Evolutionary conservation across 192 early-diverging fungal species (phyloP).

Genomic region (Backusella sp.): DNA sequence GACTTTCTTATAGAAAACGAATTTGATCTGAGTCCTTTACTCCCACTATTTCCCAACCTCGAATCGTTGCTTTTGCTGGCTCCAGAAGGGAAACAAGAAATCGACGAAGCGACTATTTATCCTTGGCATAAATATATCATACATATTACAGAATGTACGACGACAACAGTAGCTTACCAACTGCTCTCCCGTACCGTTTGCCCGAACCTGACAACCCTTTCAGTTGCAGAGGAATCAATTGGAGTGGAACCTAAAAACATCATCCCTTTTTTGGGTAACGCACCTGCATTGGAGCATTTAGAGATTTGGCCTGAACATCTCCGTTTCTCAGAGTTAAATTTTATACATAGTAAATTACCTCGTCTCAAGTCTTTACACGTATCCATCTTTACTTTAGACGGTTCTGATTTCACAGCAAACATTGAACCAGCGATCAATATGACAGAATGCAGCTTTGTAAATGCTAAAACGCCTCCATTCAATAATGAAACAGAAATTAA

Average conservation of each 20-base stretch:
- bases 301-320: background rate
- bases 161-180: background rate
- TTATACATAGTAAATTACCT: background rate
- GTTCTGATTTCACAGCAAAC: background rate
- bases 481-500: background rate
- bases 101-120: background rate
- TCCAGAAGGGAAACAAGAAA: background rate
- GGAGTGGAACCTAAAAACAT: background rate
- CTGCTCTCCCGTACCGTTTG: background rate
- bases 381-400: background rate
- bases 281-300: background rate
- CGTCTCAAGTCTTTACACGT: background rate
- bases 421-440: background rate
- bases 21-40: background rate
- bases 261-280: background rate
- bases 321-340: background rate
- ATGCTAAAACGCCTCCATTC: background rate
- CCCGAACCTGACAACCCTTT: background rate
- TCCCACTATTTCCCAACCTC: background rate
- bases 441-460: background rate
- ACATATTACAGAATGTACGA: background rate
- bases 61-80: background rate
- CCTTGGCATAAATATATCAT: background rate
- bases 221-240: background rate
- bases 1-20: background rate